These are phyloP conservation scores for Phytophthora sojae DNA, from an alignment of 352 stramenopile genomes.

Conservation along the genomic window DNA sequence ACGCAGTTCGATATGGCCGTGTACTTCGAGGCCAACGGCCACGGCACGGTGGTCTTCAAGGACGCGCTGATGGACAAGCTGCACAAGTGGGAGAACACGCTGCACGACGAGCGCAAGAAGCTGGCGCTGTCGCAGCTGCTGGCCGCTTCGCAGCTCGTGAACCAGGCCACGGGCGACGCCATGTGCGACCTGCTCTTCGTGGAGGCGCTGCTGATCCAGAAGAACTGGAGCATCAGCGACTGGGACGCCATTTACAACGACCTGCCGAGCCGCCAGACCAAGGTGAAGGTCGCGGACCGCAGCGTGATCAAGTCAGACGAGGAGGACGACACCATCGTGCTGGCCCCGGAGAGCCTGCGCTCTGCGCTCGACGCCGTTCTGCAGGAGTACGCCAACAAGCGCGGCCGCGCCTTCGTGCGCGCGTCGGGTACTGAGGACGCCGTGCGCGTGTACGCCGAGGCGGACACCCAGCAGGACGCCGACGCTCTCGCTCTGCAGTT, in stretches of 20 bases:
- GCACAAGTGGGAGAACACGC: constrained; percentile 76
- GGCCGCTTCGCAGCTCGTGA: constrained; percentile 92
- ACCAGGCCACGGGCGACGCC: constrained; percentile 98
- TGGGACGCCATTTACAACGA: constrained; percentile 97
- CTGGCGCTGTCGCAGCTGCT: constrained; percentile 84
- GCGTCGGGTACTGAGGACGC: constrained; percentile 98
- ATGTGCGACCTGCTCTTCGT: constrained; percentile 97
- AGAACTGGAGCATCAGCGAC: constrained; percentile 88
- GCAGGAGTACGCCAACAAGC: constrained; percentile 66
- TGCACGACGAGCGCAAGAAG: constrained; percentile 86
- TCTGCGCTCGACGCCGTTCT: constrained; percentile 58
- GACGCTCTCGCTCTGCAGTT: constrained; percentile 92
- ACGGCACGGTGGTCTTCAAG: constrained; percentile 98
- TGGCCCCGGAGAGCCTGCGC: constrained; percentile 69
- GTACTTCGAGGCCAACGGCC: constrained; percentile 99
- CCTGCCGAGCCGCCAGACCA: constrained; percentile 92
- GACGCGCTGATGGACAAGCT: constrained; percentile 88
- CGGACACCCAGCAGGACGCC: constrained; percentile 88
- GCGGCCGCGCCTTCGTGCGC: constrained; percentile 93
- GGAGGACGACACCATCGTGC: constrained; percentile 73
- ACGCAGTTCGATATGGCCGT: constrained; percentile 97
- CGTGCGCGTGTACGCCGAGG: constrained; percentile 98
- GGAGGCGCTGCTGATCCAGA: constrained; percentile 94
- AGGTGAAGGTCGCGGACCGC: constrained; percentile 84
- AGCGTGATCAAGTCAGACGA: constrained; percentile 65